Percentiles rank a stretch among this genome's conserved stretches.
Conservation (phyloP, 177 flowering plant genomes). For the Vitis hybrid region DNA sequence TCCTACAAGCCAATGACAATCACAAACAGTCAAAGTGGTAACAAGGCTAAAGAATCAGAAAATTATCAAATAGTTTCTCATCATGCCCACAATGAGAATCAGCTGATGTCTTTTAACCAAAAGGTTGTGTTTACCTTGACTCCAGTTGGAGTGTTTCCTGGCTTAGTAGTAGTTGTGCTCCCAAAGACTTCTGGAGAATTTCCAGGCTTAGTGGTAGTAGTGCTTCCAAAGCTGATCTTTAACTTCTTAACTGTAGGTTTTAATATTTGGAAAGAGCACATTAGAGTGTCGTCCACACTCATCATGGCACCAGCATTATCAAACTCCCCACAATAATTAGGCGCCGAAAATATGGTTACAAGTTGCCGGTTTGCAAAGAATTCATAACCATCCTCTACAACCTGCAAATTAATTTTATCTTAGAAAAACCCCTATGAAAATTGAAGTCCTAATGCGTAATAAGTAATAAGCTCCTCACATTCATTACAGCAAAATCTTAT, state of each 20-base stretch:
- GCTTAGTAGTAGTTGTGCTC: constrained; percentile 31
- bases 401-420: constrained; percentile 26
- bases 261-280: constrained; percentile 68
- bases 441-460: no score
- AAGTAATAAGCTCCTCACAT: background rate
- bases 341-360: constrained; percentile 66
- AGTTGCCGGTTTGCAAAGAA: constrained; percentile 66
- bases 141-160: constrained; percentile 33
- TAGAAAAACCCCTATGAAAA: no score
- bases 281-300: constrained; percentile 59
- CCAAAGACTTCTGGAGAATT: constrained; percentile 26
- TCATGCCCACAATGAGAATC: no score
- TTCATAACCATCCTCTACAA: constrained; percentile 71
- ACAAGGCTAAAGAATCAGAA: no score
- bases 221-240: constrained; percentile 37
- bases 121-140: constrained; percentile 32
- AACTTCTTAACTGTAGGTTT: constrained; percentile 55
- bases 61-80: no score
- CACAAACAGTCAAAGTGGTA: no score
- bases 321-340: constrained; percentile 68
- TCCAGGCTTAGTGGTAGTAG: constrained; percentile 35
- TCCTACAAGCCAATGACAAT: no score
- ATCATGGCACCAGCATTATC: constrained; percentile 73
- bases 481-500: background rate
- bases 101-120: background rate